Evolutionary conservation across 768 basidiomycete species (phyloP), one percentile per base, ranked within the genome.

Genomic region (Hemileccinum rubropunctum): DNA sequence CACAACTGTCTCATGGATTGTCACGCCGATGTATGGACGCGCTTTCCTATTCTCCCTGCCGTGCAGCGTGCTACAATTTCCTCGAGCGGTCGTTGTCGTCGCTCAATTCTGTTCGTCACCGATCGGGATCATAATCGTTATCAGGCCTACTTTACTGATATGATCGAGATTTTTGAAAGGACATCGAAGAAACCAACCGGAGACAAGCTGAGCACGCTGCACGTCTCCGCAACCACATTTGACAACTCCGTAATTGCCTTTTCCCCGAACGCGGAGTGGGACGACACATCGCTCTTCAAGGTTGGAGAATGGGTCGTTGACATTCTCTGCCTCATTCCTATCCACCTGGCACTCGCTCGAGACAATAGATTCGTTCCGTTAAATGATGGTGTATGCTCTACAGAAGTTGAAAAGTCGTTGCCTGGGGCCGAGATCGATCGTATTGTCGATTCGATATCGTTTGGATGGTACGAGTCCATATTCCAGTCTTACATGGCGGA

Each of bases 401-500:
- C 66, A 0, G 72, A 75, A 20, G 69, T 78, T 18, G 83, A 84
- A 55, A 72, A 71, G 45, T 70, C 75, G 0, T 63, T 85, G 18
- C 69, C 84, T 4, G 83, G 83, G 8, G 83, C 83, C 0, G 78
- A 81, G 39, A 76, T 84, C 34, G 73, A 71, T 23, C 71, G 71
- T n/a, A 79, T 84, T 26, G 78, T 82, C 13, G 77, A 84, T 47
- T 41, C 59, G 27, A 62, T 84, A 5, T 75, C 79, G 1, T 75
- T 84, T 46, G 82, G 81, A 1, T 84, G 83, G 83, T 83, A 83
- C 27, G 83, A 84, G 53, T 78, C 78, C 2, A 67, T 84, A 14
- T 80, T 84, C 52, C 77, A 77, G 54, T 83, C 82, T 0, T 84
- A 84, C 47, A 76, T 80, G 77, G 77, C 79, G 0, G 68, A 69